Evolutionary conservation across 2,329 filamentous ascomycete species (phyloP).

Genomic region (Colletotrichum plurivorum): DNA sequence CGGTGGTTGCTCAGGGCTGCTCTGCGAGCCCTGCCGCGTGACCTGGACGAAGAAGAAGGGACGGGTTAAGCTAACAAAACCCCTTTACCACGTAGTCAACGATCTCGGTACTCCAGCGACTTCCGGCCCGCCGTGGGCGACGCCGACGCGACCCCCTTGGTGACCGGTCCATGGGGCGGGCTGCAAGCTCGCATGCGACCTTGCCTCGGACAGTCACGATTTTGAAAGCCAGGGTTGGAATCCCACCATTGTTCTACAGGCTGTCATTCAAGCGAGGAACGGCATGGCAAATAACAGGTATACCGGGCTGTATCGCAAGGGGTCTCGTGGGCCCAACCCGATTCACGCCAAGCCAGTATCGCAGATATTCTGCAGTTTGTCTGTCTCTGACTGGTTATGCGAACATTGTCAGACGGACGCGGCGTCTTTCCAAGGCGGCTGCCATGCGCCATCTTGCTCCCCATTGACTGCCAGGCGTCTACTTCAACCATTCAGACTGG

Average conservation of each 20-base stretch:
- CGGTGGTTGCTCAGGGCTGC: too few relatives aligned
- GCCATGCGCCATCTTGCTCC: not conserved
- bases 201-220: not conserved
- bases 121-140: too few relatives aligned
- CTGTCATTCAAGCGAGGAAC: constrained; percentile 11
- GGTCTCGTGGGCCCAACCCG: constrained; percentile 29
- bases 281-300: constrained; percentile 22
- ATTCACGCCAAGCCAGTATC: constrained; percentile 31
- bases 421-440: not conserved
- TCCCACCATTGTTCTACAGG: not conserved
- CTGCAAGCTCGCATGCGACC: not conserved
- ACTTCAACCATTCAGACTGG: constrained; percentile 2
- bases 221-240: too few relatives aligned
- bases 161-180: too few relatives aligned
- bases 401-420: constrained; percentile 14
- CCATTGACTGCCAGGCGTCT: not conserved
- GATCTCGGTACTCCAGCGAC: too few relatives aligned
- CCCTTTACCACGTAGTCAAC: not conserved
- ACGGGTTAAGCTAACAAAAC: not conserved
- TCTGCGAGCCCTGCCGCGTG: too few relatives aligned
- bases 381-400: constrained; percentile 24
- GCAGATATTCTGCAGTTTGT: constrained; percentile 26
- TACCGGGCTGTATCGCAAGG: constrained; percentile 34
- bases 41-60: too few relatives aligned
- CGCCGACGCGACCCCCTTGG: too few relatives aligned